phyloP scores from a whole-genome alignment of 257 asterid species.

The Eucommia ulmoides region DNA sequence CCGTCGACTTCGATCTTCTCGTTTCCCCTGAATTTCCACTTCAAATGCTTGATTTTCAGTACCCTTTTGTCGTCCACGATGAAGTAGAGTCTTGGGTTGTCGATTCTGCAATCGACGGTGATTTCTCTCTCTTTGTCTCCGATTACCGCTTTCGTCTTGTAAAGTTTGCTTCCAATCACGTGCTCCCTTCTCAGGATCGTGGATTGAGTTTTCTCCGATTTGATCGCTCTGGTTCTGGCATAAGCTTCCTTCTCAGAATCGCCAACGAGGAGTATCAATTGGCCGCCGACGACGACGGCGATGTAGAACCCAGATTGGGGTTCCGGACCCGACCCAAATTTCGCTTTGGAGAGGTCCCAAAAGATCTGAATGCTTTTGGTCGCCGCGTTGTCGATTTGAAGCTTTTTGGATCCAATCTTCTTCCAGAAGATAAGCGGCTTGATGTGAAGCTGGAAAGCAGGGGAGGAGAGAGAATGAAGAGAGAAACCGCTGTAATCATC shows the following conservation, averaged over 20 bases:
- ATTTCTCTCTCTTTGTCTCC: constrained; percentile 27
- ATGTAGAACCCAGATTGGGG: constrained; percentile 39
- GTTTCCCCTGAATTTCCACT: constrained; percentile 61
- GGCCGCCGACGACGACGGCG: constrained; percentile 25
- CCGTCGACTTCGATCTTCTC: constrained; percentile 43
- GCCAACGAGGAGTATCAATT: constrained; percentile 31
- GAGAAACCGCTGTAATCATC: not conserved
- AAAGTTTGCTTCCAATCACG: constrained; percentile 29
- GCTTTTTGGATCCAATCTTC: constrained; percentile 31
- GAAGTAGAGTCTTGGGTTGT: constrained; percentile 28
- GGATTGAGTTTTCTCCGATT: not conserved
- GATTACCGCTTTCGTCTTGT: constrained; percentile 26
- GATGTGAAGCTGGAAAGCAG: constrained; percentile 30
- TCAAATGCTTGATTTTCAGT: constrained; percentile 39
- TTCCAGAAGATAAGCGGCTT: constrained; percentile 31
- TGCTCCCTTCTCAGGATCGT: constrained; percentile 42
- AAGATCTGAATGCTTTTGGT: constrained; percentile 10
- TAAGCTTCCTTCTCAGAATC: constrained; percentile 22
- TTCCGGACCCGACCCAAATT: constrained; percentile 45
- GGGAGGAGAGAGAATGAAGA: constrained; percentile 7
- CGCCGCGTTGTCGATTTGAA: constrained; percentile 8
- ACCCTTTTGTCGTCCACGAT: constrained; percentile 24
- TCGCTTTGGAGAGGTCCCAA: constrained; percentile 48
- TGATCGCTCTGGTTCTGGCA: constrained; percentile 8
- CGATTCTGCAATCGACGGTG: constrained; percentile 27